Evolutionary conservation across 345 rosid genomes (phyloP).

Genomic region (Orychophragmus violaceus): DNA sequence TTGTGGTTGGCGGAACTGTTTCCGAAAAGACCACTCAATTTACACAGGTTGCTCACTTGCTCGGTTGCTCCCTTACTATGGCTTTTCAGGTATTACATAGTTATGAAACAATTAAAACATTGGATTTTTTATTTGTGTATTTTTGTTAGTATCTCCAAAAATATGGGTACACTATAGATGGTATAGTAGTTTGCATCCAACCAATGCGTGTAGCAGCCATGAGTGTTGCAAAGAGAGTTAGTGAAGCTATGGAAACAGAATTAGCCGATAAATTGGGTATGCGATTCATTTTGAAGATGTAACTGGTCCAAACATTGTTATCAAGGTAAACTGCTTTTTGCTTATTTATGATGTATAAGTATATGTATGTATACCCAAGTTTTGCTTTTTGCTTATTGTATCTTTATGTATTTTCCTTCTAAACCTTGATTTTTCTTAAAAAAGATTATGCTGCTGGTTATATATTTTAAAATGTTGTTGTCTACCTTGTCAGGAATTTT

Average conservation of each 20-base stretch:
- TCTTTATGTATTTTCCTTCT: no score
- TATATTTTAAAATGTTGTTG: no score
- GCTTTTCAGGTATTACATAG: not conserved
- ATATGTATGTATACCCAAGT: no score
- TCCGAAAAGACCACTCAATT: slow-evolving; percentile 98
- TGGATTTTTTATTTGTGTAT: slow-evolving; percentile 11
- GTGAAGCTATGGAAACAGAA: slow-evolving; percentile 97
- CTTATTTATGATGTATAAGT: slow-evolving; percentile 5
- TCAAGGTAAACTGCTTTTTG: slow-evolving; percentile 51
- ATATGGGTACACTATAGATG: slow-evolving; percentile 69
- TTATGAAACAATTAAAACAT: not conserved
- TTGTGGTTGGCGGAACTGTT: slow-evolving; percentile 97
- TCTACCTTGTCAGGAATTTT: no score
- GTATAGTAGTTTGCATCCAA: slow-evolving; percentile 91
- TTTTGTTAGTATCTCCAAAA: slow-evolving; percentile 72
- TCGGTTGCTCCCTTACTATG: slow-evolving; percentile 4
- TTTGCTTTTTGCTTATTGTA: no score
- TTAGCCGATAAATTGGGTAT: slow-evolving; percentile 83
- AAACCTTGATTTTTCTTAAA: no score
- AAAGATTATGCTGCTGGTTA: no score
- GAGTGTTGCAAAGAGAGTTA: slow-evolving; percentile 99
- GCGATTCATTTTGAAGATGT: slow-evolving; percentile 98
- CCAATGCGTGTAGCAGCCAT: slow-evolving; percentile 99
- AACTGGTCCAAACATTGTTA: slow-evolving; percentile 83
- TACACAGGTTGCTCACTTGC: slow-evolving; percentile 98